Percentiles rank a stretch among this genome's conserved stretches.
Evolutionary conservation across 2,329 filamentous ascomycete species (phyloP).

Genomic region (Pseudogymnoascus sp.): DNA sequence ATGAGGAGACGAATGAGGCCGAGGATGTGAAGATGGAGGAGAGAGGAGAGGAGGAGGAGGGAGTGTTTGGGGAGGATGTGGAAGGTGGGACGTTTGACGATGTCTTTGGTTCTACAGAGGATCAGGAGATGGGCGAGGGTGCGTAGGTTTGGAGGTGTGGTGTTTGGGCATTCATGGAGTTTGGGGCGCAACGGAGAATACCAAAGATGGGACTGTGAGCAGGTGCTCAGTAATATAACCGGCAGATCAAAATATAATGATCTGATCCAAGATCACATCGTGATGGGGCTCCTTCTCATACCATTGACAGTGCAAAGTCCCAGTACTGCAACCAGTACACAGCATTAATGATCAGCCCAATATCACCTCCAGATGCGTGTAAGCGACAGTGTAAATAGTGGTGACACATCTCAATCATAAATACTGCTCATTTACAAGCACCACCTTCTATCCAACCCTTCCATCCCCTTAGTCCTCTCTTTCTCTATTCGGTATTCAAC

Average conservation of each 20-base stretch:
- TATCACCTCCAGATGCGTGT: too few relatives aligned
- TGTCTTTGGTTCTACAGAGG: constrained; percentile 33
- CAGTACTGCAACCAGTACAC: too few relatives aligned
- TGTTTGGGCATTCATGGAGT: constrained; percentile 1
- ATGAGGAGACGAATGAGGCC: constrained; percentile 35
- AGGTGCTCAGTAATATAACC: neutral
- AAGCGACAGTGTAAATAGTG: neutral
- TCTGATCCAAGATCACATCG: neutral
- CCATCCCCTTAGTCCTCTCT: neutral
- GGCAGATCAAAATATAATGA: neutral
- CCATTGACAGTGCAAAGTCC: neutral
- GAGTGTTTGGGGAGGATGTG: constrained; percentile 32
- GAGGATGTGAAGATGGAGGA: constrained; percentile 32
- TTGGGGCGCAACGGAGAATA: neutral
- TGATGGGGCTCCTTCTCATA: neutral
- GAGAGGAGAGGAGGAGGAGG: constrained; percentile 32
- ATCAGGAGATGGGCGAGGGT: constrained; percentile 33
- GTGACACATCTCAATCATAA: neutral
- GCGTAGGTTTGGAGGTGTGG: constrained; percentile 27
- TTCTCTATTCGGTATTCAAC: constrained; percentile 24
- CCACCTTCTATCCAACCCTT: neutral
- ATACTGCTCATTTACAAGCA: neutral
- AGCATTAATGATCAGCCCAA: too few relatives aligned
- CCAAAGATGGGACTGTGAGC: neutral
- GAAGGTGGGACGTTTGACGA: constrained; percentile 38